Evolutionary conservation across 805 yeast genomes (phyloP).

Genomic region (Yarrowia yakushimensis): DNA sequence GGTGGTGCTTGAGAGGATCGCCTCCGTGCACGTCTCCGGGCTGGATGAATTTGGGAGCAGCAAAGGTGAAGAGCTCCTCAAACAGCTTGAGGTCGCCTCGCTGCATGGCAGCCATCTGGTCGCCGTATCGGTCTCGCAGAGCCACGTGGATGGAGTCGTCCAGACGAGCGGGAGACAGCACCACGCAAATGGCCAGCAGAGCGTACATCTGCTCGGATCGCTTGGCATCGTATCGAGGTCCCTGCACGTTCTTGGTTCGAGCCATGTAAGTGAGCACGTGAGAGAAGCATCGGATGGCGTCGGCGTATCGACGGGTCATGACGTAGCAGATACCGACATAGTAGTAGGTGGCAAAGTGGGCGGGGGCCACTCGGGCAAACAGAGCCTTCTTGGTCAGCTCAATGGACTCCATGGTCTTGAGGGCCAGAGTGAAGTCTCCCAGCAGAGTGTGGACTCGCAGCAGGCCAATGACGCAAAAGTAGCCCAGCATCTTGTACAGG

Average conservation of each 20-base stretch:
- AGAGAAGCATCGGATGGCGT: conserved; percentile 48
- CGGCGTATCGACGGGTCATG: conserved; percentile 50
- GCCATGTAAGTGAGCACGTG: conserved; percentile 48
- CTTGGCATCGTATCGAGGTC: conserved; percentile 43
- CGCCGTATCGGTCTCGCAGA: conserved; percentile 48
- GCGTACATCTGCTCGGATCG: conserved; percentile 53
- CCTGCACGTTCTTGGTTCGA: conserved; percentile 46
- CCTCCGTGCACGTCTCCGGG: conserved; percentile 30
- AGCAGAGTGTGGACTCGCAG: conserved; percentile 49
- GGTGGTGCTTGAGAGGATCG: conserved; percentile 46
- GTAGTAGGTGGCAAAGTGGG: conserved; percentile 51
- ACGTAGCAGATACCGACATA: conserved; percentile 51
- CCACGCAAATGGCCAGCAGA: conserved; percentile 45
- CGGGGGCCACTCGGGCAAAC: conserved; percentile 47
- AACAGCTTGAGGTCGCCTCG: conserved; percentile 43
- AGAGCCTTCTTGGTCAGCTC: conserved; percentile 48
- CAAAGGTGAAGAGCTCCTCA: conserved; percentile 48
- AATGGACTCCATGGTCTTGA: conserved; percentile 48
- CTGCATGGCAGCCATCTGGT: conserved; percentile 43
- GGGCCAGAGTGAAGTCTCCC: conserved; percentile 50
- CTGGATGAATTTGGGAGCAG: conserved; percentile 49
- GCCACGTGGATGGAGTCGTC: conserved; percentile 46
- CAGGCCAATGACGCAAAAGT: conserved; percentile 48
- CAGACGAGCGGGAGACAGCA: conserved; percentile 47
- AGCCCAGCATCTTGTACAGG: conserved; percentile 47